phyloP scores from a whole-genome alignment of 257 asterid species.

The Fraxinus pennsylvanica region DNA sequence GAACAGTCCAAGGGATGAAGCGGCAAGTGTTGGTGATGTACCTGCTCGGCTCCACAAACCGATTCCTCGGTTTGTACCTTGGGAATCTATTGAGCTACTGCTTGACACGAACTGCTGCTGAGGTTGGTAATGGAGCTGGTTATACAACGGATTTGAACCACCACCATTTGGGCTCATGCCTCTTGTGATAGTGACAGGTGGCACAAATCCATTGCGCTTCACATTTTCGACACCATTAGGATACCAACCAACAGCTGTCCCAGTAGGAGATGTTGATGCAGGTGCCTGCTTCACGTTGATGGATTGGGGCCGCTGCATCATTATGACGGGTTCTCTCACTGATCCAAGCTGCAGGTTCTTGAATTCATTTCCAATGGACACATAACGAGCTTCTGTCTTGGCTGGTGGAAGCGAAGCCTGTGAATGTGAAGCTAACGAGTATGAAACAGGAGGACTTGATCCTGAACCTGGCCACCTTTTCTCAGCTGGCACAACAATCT shows the following conservation, averaged over 20 bases:
- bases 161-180: conserved; percentile 42
- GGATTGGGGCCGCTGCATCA: conserved; percentile 61
- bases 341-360: conserved; percentile 62
- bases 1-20: conserved; percentile 69
- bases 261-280: conserved; percentile 50
- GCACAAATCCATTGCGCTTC: conserved; percentile 44
- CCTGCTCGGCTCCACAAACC: conserved; percentile 50
- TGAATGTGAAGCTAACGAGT: conserved; percentile 39
- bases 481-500: conserved; percentile 47
- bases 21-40: conserved; percentile 45
- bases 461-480: conserved; percentile 60
- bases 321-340: conserved; percentile 52
- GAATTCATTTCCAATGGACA: conserved; percentile 46
- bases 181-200: conserved; percentile 39
- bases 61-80: conserved; percentile 33
- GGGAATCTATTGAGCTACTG: conserved; percentile 41
- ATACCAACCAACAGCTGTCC: conserved; percentile 48
- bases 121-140: conserved; percentile 44
- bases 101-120: conserved; percentile 41
- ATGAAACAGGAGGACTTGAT: conserved; percentile 39
- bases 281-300: conserved; percentile 43
- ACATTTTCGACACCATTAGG: conserved; percentile 35
- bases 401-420: conserved; percentile 44
- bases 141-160: conserved; percentile 41
- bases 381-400: conserved; percentile 39